A percentile compares a stretch with the other conserved stretches of the same genome.
These are phyloP conservation scores for Aspergillus cavernicola DNA, from an alignment of 495 filamentous ascomycete genomes.

Conservation along the genomic window DNA sequence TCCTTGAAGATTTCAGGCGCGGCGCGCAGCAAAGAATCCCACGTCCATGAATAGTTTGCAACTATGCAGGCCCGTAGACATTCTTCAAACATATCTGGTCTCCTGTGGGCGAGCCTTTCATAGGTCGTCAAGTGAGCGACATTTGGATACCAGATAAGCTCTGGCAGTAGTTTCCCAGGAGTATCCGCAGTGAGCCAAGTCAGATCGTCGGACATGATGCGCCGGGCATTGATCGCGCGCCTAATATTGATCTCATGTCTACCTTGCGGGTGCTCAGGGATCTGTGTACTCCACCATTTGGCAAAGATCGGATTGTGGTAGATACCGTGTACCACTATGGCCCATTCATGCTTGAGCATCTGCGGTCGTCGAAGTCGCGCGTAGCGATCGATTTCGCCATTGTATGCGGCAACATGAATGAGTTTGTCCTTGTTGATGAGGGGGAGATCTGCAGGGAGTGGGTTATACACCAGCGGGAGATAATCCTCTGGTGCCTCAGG, in stretches of 20 bases:
- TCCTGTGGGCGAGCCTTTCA: not conserved
- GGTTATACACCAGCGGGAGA: slow-evolving; percentile 1
- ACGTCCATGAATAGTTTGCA: not conserved
- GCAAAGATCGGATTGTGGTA: slow-evolving; percentile 25
- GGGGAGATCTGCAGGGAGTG: slow-evolving; percentile 22
- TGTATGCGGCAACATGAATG: slow-evolving; percentile 23
- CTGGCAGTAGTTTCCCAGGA: not conserved
- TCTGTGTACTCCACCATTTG: slow-evolving; percentile 20
- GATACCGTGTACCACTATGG: slow-evolving; percentile 20
- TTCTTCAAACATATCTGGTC: not conserved
- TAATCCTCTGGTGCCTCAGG: not conserved
- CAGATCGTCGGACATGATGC: slow-evolving; percentile 6
- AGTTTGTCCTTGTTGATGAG: slow-evolving; percentile 22
- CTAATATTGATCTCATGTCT: not conserved
- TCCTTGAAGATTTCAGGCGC: no score
- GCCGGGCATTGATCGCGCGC: not conserved
- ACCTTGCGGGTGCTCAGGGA: not conserved
- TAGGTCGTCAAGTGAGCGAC: not conserved
- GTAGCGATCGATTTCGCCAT: slow-evolving; percentile 25
- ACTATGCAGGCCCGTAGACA: not conserved
- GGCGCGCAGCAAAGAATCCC: not conserved
- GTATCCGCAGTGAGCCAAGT: not conserved
- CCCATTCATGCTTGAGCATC: slow-evolving; percentile 11
- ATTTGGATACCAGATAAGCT: not conserved
- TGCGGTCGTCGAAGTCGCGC: slow-evolving; percentile 15